Evolutionary conservation across 139 green algal genomes (phyloP).

Genomic region (Coelastrella sp.): DNA sequence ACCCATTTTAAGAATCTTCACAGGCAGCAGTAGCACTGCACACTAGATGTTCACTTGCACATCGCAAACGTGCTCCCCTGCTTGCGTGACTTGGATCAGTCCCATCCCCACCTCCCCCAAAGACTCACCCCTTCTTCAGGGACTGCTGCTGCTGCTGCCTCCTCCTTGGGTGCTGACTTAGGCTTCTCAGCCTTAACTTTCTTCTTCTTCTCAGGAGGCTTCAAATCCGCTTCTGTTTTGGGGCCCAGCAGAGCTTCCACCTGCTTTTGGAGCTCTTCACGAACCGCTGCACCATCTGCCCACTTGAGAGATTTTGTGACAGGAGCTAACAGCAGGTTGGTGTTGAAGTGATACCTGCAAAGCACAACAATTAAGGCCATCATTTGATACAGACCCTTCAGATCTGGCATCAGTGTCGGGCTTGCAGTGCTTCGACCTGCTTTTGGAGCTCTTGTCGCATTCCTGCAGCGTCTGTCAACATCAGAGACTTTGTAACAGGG

Average conservation of each 20-base stretch:
- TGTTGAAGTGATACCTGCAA: slow-evolving; percentile 82
- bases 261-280: slow-evolving; percentile 41
- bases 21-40: not conserved
- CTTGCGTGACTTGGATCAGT: not conserved
- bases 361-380: not conserved
- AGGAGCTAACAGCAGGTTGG: slow-evolving; percentile 78
- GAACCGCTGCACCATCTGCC: slow-evolving; percentile 79
- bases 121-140: slow-evolving; percentile 41
- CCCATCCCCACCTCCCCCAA: not conserved
- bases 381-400: not conserved
- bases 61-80: not conserved
- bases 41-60: not conserved
- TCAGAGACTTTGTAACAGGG: slow-evolving; percentile 72
- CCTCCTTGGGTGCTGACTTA: slow-evolving; percentile 36
- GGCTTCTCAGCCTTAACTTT: slow-evolving; percentile 71
- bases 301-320: slow-evolving; percentile 82
- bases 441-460: slow-evolving; percentile 56
- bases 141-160: slow-evolving; percentile 39
- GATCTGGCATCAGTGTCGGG: not conserved
- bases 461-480: slow-evolving; percentile 84
- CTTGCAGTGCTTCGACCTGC: slow-evolving; percentile 67
- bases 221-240: slow-evolving; percentile 90
- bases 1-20: not conserved
- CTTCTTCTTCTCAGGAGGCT: slow-evolving; percentile 80
- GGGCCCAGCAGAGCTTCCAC: slow-evolving; percentile 84